phyloP scores from a whole-genome alignment of 805 yeast species.

The Wickerhamiella bombiphila region DNA sequence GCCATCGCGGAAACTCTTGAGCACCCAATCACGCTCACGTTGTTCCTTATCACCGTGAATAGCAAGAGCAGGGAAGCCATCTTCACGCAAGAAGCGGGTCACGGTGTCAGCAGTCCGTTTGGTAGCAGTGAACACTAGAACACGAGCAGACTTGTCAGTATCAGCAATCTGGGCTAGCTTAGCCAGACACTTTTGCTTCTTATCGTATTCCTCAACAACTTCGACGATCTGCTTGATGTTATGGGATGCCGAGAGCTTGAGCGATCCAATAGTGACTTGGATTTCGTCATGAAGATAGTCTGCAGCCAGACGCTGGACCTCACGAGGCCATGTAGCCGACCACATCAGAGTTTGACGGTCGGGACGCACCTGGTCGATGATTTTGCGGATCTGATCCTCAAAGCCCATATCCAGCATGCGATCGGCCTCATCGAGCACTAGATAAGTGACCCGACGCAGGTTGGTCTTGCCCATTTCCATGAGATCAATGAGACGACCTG shows the following conservation, averaged over 20 bases:
- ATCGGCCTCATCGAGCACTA: slow-evolving; percentile 97
- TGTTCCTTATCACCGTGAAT: slow-evolving; percentile 98
- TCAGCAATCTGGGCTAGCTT: slow-evolving; percentile 71
- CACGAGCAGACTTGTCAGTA: slow-evolving; percentile 45
- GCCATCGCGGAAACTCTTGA: slow-evolving; percentile 82
- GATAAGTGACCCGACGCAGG: slow-evolving; percentile 87
- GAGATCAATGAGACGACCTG: slow-evolving; percentile 98
- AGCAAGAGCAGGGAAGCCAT: slow-evolving; percentile 98
- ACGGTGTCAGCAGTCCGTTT: slow-evolving; percentile 96
- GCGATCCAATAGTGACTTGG: slow-evolving; percentile 92
- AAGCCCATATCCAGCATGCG: slow-evolving; percentile 99
- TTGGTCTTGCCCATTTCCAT: slow-evolving; percentile 89
- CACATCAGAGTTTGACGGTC: slow-evolving; percentile 99
- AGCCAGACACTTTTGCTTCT: slow-evolving; percentile 77
- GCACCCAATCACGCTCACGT: slow-evolving; percentile 97
- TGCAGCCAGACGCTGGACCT: slow-evolving; percentile 81
- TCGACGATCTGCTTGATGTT: slow-evolving; percentile 88
- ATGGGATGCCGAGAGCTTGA: slow-evolving; percentile 92
- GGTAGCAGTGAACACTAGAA: slow-evolving; percentile 85
- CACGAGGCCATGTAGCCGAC: slow-evolving; percentile 99
- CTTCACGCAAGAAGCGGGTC: slow-evolving; percentile 79
- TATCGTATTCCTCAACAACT: slow-evolving; percentile 81
- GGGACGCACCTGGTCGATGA: slow-evolving; percentile 95
- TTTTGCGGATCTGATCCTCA: slow-evolving; percentile 98
- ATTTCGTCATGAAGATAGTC: slow-evolving; percentile 87